Base-by-base conservation (phyloP, 352 stramenopile species). In the Phytophthora sansomeana region DNA sequence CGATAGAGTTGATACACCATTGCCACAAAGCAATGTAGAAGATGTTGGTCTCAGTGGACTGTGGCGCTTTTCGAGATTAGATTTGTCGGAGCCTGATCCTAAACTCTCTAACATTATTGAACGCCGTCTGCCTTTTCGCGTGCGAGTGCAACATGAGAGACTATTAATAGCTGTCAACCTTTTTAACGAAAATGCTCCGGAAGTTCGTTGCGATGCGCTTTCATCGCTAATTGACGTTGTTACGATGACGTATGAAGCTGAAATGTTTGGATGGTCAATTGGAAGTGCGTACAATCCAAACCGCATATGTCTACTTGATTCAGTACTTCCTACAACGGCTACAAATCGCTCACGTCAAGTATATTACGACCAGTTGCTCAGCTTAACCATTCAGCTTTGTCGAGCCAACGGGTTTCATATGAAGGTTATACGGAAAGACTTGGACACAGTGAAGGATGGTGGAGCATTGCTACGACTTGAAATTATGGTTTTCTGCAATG, bases 201-300 rank as follows among this genome's bases (percentile, higher is more conserved):
- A 53, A 9, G 10, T 53, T 17, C 46, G 46, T 1, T 53, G 46
- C 16, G 28, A 39, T 16, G 28, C 13, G 24, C 28, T 53, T 1
- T 39, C 46, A 14, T 21, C 46, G 28, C 14, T 53, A 16, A 53
- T 53, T 9, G 46, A 53, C 26, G 28, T 53, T 9, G 1, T 53
- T 21, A 3, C 17, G 5, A 30, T 53, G 46, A 28, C 1, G 24
- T 29, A 21, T 16, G 14, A 39, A 38, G 26, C 13, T 24, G 29
- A 9, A 2, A 36, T 39, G 28, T 6, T 28, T 1, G 26, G n/a
- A 26, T 24, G 21, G 21, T 24, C 21, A 24, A 24, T 24, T 24
- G 21, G 21, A 24, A 24, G 21, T 24, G 21, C 21, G 21, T 24
- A 24, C 21, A 24, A 24, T 24, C 21, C 21, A 24, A 24, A 24